Base-by-base conservation (phyloP, 805 yeast genomes). In the Yamadazyma takamatsuzukensis region DNA sequence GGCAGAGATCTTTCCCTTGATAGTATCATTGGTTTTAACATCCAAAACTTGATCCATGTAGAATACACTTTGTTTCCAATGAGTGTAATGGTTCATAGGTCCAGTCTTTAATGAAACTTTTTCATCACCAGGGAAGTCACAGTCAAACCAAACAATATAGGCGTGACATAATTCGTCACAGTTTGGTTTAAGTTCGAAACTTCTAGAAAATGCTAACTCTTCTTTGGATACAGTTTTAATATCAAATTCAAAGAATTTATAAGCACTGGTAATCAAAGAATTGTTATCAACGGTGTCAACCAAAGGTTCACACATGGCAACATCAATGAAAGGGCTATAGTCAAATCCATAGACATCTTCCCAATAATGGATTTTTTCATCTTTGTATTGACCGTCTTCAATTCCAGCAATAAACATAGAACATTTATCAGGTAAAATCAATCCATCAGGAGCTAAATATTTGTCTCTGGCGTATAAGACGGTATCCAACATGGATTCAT, bases 41-140 rank as follows among this genome's bases (percentile, higher is more conserved):
- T 79, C 84, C 44, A 90, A 61, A 18, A 85, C 95, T 49, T 86
- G 84, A 47, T 74, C 78, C 52, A 90, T 71, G 61, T 93, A 94
- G 64, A 94, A 88, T 1, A 93, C 94, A 13, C 96, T 84, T 67
- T 93, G 98, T 61, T 93, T 94, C 99, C 99, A 93, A 67, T 93
- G 99, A 11, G 98, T 93, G 70, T 89, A 88, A 47, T 79, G 77
- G 29, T 88, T 80, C 63, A 83, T 88, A 21, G 99, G 96, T 15
- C 97, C 97, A 10, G 99, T 94, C 14, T 93, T 81, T 56, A 93
- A 89, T 19, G 65, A 67, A 37, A 90, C 81, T 45, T 73, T 75
- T 47, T 78, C 76, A 36, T 69, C 71, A 33, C 69, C 73, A 26
- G 93, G 93, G 75, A 93, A 93, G 44, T 76, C 89, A 52, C 87